A percentile compares a stretch with the other conserved stretches of the same genome.
Conservation (phyloP, 495 filamentous ascomycete genomes). For the Penicillium coffeae region DNA sequence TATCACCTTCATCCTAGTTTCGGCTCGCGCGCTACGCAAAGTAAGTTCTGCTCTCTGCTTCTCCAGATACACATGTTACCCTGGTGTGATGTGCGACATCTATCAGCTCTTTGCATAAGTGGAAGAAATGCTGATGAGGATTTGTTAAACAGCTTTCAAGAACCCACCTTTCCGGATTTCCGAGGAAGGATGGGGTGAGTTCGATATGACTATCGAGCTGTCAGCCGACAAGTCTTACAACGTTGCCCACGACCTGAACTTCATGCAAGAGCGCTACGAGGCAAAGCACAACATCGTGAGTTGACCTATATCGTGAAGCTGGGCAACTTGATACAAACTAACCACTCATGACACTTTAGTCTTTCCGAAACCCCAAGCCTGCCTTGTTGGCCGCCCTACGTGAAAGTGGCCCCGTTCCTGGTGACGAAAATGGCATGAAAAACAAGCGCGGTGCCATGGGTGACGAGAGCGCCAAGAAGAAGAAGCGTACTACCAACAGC, state of each 20-base stretch:
- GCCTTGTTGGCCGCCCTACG: slow-evolving; percentile 68
- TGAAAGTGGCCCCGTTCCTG: slow-evolving; percentile 79
- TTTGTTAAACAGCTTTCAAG: slow-evolving; percentile 57
- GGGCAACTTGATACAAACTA: neutral
- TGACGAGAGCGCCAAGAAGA: slow-evolving; percentile 68
- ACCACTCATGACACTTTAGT: slow-evolving; percentile 32
- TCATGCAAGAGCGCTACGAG: slow-evolving; percentile 75
- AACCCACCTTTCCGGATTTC: slow-evolving; percentile 82
- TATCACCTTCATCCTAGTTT: slow-evolving; percentile 96
- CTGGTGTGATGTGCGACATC: neutral
- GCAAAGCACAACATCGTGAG: slow-evolving; percentile 72
- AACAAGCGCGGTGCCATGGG: slow-evolving; percentile 49
- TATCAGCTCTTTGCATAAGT: neutral
- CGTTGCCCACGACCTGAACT: slow-evolving; percentile 89
- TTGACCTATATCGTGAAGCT: slow-evolving; percentile 7
- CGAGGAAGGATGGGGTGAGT: slow-evolving; percentile 98
- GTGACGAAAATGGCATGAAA: slow-evolving; percentile 63
- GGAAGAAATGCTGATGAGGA: neutral
- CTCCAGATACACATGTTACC: neutral
- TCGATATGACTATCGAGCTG: slow-evolving; percentile 86
- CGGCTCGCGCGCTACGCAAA: slow-evolving; percentile 69
- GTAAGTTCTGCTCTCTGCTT: slow-evolving; percentile 40
- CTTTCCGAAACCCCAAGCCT: slow-evolving; percentile 89
- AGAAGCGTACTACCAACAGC: slow-evolving; percentile 66
- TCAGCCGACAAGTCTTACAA: slow-evolving; percentile 78